Conservation (phyloP, 2,329 filamentous ascomycete species). For the Hirsutella rhossiliensis region DNA sequence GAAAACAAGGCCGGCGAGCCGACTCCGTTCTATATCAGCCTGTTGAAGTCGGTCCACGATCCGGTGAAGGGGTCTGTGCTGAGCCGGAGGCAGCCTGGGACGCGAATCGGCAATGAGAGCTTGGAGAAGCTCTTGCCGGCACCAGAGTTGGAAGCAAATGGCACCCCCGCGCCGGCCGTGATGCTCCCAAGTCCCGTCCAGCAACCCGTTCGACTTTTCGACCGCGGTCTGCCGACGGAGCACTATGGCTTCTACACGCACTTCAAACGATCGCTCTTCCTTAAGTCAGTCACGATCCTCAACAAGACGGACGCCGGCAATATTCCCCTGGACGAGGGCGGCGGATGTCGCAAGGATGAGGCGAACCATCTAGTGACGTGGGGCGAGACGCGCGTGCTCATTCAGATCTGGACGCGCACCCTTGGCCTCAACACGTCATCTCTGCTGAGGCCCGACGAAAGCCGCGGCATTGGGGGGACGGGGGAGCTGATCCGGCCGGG, state of each 20-base stretch:
- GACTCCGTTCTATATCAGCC: conserved; percentile 78
- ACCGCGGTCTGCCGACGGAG: conserved; percentile 68
- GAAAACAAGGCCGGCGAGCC: conserved; percentile 67
- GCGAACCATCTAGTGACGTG: conserved; percentile 46
- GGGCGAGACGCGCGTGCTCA: conserved; percentile 48
- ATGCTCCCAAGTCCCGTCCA: conserved; percentile 58
- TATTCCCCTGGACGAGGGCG: conserved; percentile 37
- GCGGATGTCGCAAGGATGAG: conserved; percentile 39
- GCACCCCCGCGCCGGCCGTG: conserved; percentile 58
- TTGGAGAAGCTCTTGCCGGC: conserved; percentile 42
- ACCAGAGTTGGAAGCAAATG: conserved; percentile 52
- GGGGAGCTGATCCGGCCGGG: conserved; percentile 32
- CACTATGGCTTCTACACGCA: conserved; percentile 94
- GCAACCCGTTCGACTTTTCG: conserved; percentile 76
- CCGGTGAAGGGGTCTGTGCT: conserved; percentile 15
- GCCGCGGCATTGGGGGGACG: conserved; percentile 13
- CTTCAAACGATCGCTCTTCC: conserved; percentile 77
- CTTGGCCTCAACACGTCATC: conserved; percentile 30
- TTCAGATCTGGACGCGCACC: conserved; percentile 52
- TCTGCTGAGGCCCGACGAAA: conserved; percentile 16
- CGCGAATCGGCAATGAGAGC: conserved; percentile 11
- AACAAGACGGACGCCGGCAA: conserved; percentile 29
- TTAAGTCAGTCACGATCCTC: conserved; percentile 45
- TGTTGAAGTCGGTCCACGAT: conserved; percentile 39
- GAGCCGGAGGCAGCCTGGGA: conserved; percentile 9